Percentiles rank a stretch among this genome's conserved stretches.
phyloP scores from a whole-genome alignment of 2,329 filamentous ascomycete species.

The Acrocalymma vagum region DNA sequence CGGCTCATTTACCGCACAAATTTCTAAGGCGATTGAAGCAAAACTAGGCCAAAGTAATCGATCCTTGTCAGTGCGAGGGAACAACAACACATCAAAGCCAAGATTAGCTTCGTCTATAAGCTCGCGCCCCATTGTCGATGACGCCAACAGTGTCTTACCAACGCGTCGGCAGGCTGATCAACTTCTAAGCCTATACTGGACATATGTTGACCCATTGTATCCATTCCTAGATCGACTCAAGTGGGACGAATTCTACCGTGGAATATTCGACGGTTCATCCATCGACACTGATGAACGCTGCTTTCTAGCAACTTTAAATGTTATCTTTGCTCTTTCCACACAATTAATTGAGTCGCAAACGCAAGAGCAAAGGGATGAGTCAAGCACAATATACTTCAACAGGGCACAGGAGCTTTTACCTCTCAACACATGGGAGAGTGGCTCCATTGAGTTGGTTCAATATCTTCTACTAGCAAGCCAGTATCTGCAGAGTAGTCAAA shows the following conservation, averaged over 20 bases:
- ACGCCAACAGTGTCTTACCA: too few relatives aligned
- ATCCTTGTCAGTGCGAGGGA: too few relatives aligned
- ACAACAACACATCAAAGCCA: too few relatives aligned
- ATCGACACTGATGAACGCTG: too few relatives aligned
- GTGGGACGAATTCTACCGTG: slow-evolving; percentile 5
- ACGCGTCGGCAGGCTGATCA: slow-evolving; percentile 7
- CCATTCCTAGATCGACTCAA: slow-evolving; percentile 10
- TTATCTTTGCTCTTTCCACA: slow-evolving; percentile 28
- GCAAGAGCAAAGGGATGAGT: slow-evolving; percentile 3
- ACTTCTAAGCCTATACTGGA: slow-evolving; percentile 10
- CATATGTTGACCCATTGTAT: slow-evolving; percentile 10
- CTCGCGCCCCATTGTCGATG: too few relatives aligned
- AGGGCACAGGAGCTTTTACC: slow-evolving; percentile 17
- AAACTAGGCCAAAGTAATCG: too few relatives aligned
- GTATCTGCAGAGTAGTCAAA: slow-evolving; percentile 34
- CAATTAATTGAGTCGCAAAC: slow-evolving; percentile 6
- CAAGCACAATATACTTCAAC: slow-evolving; percentile 15
- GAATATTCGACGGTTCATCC: slow-evolving; percentile 2
- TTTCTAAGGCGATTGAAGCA: too few relatives aligned
- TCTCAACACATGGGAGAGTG: slow-evolving; percentile 16
- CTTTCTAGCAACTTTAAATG: slow-evolving; percentile 26
- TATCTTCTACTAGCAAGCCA: slow-evolving; percentile 29
- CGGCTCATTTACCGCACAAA: too few relatives aligned
- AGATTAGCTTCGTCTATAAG: too few relatives aligned
- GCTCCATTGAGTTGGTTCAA: slow-evolving; percentile 29